Base-by-base conservation (phyloP, 1,284 basidiomycete genomes). In the Sporisorium reilianum region DNA sequence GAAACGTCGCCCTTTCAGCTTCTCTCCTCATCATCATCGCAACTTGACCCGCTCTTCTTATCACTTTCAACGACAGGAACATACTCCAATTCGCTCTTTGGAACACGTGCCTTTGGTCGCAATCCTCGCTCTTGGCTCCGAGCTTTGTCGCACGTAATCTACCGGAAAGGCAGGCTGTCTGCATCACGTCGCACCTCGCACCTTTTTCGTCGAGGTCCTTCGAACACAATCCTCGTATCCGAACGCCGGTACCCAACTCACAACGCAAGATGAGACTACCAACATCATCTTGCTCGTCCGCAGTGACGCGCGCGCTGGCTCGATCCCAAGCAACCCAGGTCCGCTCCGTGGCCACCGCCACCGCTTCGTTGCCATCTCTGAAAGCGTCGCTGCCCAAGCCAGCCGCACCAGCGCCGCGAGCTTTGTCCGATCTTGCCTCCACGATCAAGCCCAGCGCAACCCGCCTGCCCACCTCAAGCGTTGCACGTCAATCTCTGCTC, bases 211-310 rank as follows among this genome's bases (percentile, higher is more conserved):
- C 16, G 9, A 46, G 26, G 26, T 12, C 10, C 46, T 5, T 32
- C 28, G 12, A 30, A 12, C 46, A 30, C n/a, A n/a, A n/a, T n/a
- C n/a, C n/a, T n/a, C n/a, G n/a, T n/a, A n/a, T n/a, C n/a, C n/a
- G n/a, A n/a, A n/a, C n/a, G n/a, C n/a, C n/a, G n/a, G n/a, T n/a
- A n/a, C n/a, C n/a, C n/a, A n/a, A n/a, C n/a, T n/a, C n/a, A n/a
- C n/a, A n/a, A n/a, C n/a, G n/a, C 28, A 49, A 40, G 52, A 69
- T 70, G 67, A 60, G 57, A 45, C 25, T 70, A 5, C 57, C 67
- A 9, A 20, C 61, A 10, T 52, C 54, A 2, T 32, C 61, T 6
- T 56, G 53, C 25, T 57, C 57, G 1, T 25, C 49, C 20, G 53
- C 44, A 16, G 53, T 70, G 38, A 45, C 67, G 14, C 41, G 61